Evolutionary conservation across 306 rosid species (phyloP).

Genomic region (Corylus americana): DNA sequence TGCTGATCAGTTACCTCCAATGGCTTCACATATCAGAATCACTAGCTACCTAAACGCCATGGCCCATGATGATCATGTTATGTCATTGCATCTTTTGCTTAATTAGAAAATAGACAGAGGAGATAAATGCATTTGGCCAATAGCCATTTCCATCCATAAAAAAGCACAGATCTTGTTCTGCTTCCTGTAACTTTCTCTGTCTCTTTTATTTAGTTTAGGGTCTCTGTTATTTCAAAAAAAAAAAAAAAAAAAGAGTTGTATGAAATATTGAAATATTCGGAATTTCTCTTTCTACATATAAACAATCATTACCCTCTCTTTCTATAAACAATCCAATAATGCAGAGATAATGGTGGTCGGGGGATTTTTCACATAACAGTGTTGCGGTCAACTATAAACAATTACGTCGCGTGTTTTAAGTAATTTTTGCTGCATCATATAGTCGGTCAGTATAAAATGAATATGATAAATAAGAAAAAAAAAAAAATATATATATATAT

Average conservation of each 20-base stretch:
- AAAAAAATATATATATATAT: too few relatives aligned
- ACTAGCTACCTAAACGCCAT: constrained; percentile 1
- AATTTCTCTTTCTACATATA: not conserved
- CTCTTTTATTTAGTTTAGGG: constrained; percentile 19
- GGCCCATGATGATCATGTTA: not conserved
- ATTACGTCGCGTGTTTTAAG: too few relatives aligned
- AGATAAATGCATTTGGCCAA: not conserved
- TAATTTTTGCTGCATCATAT: too few relatives aligned
- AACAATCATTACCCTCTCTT: not conserved
- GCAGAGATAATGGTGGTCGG: too few relatives aligned
- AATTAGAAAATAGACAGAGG: constrained; percentile 4
- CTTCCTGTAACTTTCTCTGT: not conserved
- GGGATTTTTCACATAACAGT: too few relatives aligned
- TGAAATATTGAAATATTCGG: constrained; percentile 3
- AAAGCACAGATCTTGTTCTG: not conserved
- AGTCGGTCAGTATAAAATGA: too few relatives aligned
- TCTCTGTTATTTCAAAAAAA: constrained; percentile 10
- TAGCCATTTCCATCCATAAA: constrained; percentile 5
- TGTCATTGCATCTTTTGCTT: constrained; percentile 1
- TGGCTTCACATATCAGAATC: not conserved
- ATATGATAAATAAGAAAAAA: too few relatives aligned
- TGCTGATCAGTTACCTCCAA: not conserved
- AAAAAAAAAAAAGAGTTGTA: not conserved
- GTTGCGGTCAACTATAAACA: too few relatives aligned
- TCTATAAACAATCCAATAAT: not conserved